Evolutionary conservation across 1,284 basidiomycete species (phyloP).

Genomic region (Naganishia liquefaciens): DNA sequence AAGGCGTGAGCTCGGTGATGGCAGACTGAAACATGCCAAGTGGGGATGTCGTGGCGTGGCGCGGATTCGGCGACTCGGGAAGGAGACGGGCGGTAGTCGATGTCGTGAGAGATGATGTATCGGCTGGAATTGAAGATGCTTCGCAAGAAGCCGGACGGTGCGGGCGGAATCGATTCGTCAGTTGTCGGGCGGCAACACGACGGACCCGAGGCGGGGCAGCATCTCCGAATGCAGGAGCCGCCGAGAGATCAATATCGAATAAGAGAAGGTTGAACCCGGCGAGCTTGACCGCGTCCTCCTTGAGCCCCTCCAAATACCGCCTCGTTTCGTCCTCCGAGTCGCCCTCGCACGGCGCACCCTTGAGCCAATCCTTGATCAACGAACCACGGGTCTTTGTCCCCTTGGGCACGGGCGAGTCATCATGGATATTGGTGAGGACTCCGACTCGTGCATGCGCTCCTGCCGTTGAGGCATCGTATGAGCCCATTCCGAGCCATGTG

Average conservation of each 20-base stretch:
- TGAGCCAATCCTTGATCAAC: constrained; percentile 17
- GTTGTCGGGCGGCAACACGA: constrained; percentile 1
- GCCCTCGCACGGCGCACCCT: not conserved
- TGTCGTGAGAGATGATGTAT: not conserved
- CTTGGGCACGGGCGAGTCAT: constrained; percentile 28
- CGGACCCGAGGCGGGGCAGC: not conserved
- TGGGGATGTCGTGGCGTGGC: not conserved
- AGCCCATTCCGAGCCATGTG: constrained; percentile 30
- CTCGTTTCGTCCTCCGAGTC: not conserved
- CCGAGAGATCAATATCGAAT: constrained; percentile 38
- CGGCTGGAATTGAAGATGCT: constrained; percentile 4
- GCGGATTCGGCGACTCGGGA: not conserved
- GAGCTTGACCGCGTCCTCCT: constrained; percentile 16
- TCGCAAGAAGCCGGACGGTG: not conserved
- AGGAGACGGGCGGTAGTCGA: not conserved
- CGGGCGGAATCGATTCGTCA: constrained; percentile 20
- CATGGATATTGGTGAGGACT: constrained; percentile 50
- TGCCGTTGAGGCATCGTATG: not conserved
- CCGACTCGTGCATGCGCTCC: constrained; percentile 43
- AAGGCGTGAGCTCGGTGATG: constrained; percentile 18
- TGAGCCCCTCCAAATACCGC: constrained; percentile 20
- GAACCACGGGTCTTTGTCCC: constrained; percentile 10
- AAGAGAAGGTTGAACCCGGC: constrained; percentile 51
- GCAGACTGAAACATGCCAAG: constrained; percentile 16
- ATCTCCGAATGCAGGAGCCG: no score